Base-by-base conservation (phyloP, 352 stramenopile genomes). In the Pythium grandisporangium region DNA sequence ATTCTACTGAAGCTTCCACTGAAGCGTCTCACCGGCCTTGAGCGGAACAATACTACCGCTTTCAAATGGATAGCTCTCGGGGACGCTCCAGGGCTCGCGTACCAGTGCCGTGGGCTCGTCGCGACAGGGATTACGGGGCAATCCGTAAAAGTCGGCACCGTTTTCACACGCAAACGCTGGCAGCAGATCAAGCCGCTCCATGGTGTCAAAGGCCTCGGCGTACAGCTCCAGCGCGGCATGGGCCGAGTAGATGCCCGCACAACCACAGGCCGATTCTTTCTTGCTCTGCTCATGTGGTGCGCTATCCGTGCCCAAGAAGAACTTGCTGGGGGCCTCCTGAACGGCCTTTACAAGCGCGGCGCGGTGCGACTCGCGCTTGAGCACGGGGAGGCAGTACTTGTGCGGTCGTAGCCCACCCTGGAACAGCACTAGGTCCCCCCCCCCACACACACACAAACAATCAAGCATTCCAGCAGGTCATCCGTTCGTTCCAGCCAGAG, bases 371-470 rank as follows among this genome's bases (percentile, higher is more conserved):
- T 98, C 90, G 32, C 81, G 82, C 78, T 99, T 99, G 30, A 99
- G 76, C 51, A 99, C 96, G 1, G 96, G 96, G n/a, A 99, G 66
- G 53, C 96, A 99, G 75, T 99, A 99, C 67, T 98, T 97, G 70
- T 99, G 97, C n/a, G 97, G 97, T 47, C 84, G 84, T 30, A 99
- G 69, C 0, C 96, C 96, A 17, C 96, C 84, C 46, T 91, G 77
- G 62, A 94, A 96, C 49, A 95, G 88, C 24, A 61, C 58, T 75
- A 20, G 11, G 36, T 4, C 5, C 35, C 12, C 5, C 8, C 16
- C 19, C 35, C 13, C 5, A 17, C 24, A 42, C 5, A 33, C 19
- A 37, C 24, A 16, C 48, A 45, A 25, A 36, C 8, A 4, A 30
- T 30, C 6, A 37, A 20, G n/a, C n/a, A n/a, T n/a, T n/a, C n/a